Evolutionary conservation across 108 stramenopile species (phyloP).

Genomic region (Fragilaria radians): DNA sequence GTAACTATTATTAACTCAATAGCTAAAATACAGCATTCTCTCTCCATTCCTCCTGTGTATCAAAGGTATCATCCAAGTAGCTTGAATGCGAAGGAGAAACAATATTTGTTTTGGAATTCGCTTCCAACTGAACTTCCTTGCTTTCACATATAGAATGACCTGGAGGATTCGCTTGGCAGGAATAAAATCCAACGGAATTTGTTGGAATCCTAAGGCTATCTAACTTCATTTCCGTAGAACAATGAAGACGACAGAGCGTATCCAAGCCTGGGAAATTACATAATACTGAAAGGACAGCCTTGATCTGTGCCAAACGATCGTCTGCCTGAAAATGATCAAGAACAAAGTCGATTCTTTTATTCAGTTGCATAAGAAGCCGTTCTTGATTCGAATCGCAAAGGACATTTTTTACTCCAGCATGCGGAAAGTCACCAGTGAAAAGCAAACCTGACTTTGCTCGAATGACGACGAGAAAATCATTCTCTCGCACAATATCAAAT

Average conservation of each 20-base stretch:
- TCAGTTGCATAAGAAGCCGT: conserved; percentile 8
- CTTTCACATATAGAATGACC: too few relatives aligned
- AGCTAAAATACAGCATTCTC: too few relatives aligned
- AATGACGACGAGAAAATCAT: conserved; percentile 17
- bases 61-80: too few relatives aligned
- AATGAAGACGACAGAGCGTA: conserved; percentile 22
- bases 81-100: too few relatives aligned
- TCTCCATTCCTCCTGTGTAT: too few relatives aligned
- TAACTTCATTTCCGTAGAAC: conserved; percentile 9
- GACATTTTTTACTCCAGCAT: conserved; percentile 21
- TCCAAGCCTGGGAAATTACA: conserved; percentile 11
- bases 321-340: background rate
- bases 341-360: conserved; percentile 5
- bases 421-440: conserved; percentile 34
- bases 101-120: too few relatives aligned
- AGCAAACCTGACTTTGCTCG: conserved; percentile 13
- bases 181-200: conserved; percentile 20
- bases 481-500: conserved; percentile 23
- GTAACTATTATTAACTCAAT: too few relatives aligned
- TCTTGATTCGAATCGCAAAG: conserved; percentile 6
- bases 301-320: background rate
- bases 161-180: conserved; percentile 15
- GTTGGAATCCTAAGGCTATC: conserved; percentile 9
- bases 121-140: too few relatives aligned
- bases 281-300: conserved; percentile 10